phyloP scores from a whole-genome alignment of 2,329 filamentous ascomycete genomes.

The Pezizomycotina sp. region DNA sequence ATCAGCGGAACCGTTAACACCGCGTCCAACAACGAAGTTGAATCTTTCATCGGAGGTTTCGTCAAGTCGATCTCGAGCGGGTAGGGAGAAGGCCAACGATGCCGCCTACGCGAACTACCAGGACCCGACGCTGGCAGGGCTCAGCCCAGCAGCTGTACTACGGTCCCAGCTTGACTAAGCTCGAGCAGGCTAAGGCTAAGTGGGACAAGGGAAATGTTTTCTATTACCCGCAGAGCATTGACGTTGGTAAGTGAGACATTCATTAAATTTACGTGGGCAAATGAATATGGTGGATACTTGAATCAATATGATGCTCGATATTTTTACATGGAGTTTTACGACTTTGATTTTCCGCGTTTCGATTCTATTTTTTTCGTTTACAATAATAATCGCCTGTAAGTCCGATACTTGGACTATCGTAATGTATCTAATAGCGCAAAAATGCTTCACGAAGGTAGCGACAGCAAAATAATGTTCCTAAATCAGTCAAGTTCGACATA shows the following conservation, averaged over 20 bases:
- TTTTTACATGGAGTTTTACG: no score
- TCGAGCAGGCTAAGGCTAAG: conserved; percentile 15
- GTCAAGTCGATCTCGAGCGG: conserved; percentile 8
- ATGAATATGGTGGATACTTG: no score
- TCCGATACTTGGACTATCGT: no score
- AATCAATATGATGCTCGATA: no score
- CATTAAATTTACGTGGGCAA: no score
- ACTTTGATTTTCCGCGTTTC: no score
- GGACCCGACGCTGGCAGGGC: conserved; percentile 9
- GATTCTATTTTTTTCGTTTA: no score
- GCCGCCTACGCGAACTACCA: conserved; percentile 17
- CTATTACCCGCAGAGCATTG: conserved; percentile 18
- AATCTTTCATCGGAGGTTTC: conserved; percentile 9
- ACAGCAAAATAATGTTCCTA: no score
- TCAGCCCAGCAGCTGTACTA: conserved; percentile 13
- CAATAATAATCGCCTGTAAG: no score
- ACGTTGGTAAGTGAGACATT: conserved; percentile 4
- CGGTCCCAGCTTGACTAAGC: conserved; percentile 5
- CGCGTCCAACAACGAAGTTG: background rate
- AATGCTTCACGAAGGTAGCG: no score
- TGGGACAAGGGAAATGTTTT: conserved; percentile 15
- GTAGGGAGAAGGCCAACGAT: conserved; percentile 10
- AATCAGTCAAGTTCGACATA: no score
- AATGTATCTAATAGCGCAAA: no score
- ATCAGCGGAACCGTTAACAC: conserved; percentile 2